Evolutionary conservation across 2,329 filamentous ascomycete species (phyloP), one percentile per base, ranked within the genome.

Genomic region (Zasmidium angulare): DNA sequence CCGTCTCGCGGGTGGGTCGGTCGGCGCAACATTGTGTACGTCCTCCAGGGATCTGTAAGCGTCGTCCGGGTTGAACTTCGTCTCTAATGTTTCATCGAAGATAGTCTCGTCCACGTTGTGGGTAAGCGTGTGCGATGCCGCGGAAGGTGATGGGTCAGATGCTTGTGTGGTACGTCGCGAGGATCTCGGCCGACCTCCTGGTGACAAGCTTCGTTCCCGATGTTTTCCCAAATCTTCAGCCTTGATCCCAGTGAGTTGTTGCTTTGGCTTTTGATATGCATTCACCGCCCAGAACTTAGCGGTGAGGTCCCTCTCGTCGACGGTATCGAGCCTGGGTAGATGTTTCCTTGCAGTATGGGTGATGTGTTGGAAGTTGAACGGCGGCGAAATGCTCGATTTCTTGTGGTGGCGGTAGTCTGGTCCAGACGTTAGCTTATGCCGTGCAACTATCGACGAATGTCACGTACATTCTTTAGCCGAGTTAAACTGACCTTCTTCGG

Each of bases 321-420:
- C 76, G 31, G 77, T 78, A 43, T 84, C 79, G 20, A 86, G 72
- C 2, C 76, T 75, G 29, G 81, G 77, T 57, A 86, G 79, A 57
- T 86, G 81, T 22, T 80, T 72, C 22, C 81, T 79, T 57, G 81
- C 80, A 24, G 84, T 84, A 68, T 87, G 84, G 36, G 83, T 84
- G 54, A 88, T 72, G 67, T 87, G 85, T 62, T 87, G 84, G 68
- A 88, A 88, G 66, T 86, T 83, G 71, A 85, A 88, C 1, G 85
- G 85, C 58, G 80, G 80, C 0, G 85, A 88, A 54, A 87, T 87
- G 58, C 76, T 75, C 46, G 73, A 74, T 69, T 82, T 83, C 55
- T 66, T 70, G 12, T 69, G 63, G 51, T 72, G 64, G 11, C 64
- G 66, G 53, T 71, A 69, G 54, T 66, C 71, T 72, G 21, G 4